Evolutionary conservation across 2,329 filamentous ascomycete species (phyloP).

Genomic region (Blastomyces emzantsi): DNA sequence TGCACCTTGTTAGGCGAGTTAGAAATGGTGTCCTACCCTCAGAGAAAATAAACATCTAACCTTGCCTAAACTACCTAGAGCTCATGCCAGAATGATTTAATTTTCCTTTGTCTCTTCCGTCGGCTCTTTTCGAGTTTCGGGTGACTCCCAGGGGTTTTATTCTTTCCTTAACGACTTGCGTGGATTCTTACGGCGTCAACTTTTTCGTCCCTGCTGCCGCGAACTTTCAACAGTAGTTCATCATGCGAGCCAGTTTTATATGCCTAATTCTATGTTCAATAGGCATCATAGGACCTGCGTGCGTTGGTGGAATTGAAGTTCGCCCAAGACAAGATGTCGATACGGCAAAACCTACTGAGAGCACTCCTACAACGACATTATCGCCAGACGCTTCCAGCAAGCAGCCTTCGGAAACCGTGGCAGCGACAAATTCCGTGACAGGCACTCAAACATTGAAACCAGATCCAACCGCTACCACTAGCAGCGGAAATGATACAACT

Average conservation of each 20-base stretch:
- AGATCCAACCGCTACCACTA: background rate
- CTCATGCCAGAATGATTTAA: conserved; percentile 2
- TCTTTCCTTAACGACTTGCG: background rate
- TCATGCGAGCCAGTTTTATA: conserved; percentile 3
- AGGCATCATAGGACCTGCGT: background rate
- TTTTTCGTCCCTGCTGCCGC: background rate
- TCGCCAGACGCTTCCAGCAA: background rate
- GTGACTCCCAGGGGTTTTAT: background rate
- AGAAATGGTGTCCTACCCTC: background rate
- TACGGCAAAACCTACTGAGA: background rate
- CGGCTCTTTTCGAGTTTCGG: background rate
- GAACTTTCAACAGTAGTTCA: background rate
- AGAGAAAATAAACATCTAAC: background rate
- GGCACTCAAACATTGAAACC: background rate
- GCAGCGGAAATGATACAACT: background rate
- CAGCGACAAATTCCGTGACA: background rate
- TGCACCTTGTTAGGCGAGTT: background rate
- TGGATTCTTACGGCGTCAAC: background rate
- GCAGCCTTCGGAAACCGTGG: background rate
- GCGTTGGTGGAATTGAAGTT: background rate
- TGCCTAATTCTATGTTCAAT: background rate
- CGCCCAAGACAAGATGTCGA: background rate
- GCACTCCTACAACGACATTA: background rate
- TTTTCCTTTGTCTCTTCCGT: background rate
- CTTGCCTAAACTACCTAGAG: background rate